These are phyloP conservation scores for Pichia sp. DNA, from an alignment of 1,139 yeast genomes.

Conservation along the genomic window DNA sequence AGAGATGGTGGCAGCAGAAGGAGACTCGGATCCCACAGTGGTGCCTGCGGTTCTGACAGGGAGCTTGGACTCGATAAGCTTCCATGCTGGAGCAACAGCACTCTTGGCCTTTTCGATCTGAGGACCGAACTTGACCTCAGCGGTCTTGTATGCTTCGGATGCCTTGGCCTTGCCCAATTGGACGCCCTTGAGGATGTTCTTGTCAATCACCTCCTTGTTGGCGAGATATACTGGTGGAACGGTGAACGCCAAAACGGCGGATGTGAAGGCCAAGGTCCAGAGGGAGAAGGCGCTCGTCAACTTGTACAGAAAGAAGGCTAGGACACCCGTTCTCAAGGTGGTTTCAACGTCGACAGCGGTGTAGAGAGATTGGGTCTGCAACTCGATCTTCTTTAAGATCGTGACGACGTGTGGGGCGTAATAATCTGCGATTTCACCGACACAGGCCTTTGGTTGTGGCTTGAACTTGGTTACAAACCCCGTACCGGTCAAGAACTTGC, in stretches of 20 bases:
- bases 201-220: conserved; percentile 79
- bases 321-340: conserved; percentile 70
- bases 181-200: conserved; percentile 55
- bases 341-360: conserved; percentile 64
- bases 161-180: conserved; percentile 55
- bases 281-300: conserved; percentile 75
- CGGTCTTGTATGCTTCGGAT: conserved; percentile 45
- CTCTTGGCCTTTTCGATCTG: conserved; percentile 42
- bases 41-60: conserved; percentile 73
- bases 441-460: conserved; percentile 38
- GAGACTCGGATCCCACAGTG: conserved; percentile 49
- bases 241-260: conserved; percentile 64
- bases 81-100: conserved; percentile 62
- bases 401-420: conserved; percentile 44
- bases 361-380: conserved; percentile 52
- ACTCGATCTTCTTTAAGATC: conserved; percentile 42
- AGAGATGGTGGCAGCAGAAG: conserved; percentile 13
- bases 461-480: conserved; percentile 66
- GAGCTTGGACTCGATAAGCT: conserved; percentile 52
- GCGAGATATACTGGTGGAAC: conserved; percentile 69
- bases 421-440: conserved; percentile 39
- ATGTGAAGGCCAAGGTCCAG: conserved; percentile 56
- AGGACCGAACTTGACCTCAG: conserved; percentile 50
- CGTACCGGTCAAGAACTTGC: conserved; percentile 62
- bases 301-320: conserved; percentile 60